These are phyloP conservation scores for Acanthamoeba healyi DNA, from an alignment of 208 protist species.

Conservation along the genomic window DNA sequence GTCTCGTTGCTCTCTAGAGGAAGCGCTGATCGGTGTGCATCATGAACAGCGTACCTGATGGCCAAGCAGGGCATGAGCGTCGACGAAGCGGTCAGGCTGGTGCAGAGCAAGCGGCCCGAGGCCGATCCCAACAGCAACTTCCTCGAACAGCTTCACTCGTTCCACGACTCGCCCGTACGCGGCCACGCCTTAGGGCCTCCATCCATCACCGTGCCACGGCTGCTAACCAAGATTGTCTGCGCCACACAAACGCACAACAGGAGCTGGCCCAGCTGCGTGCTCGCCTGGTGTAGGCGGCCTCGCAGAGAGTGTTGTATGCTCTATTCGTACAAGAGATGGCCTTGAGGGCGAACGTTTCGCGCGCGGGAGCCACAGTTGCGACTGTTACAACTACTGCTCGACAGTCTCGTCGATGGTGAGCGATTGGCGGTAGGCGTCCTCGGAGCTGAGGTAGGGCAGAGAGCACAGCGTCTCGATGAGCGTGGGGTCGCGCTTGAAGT, in stretches of 20 bases:
- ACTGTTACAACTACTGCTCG: not conserved
- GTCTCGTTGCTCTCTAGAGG: not conserved
- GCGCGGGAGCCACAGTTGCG: too few species aligned
- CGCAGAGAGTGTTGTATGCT: too few species aligned
- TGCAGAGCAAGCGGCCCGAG: not conserved
- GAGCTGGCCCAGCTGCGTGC: not conserved
- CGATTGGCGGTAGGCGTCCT: not conserved
- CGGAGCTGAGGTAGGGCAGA: conserved; percentile 19
- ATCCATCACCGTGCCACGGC: too few species aligned
- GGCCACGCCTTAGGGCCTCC: not conserved
- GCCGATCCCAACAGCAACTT: conserved; percentile 28
- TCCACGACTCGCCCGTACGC: not conserved
- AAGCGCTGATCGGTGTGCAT: too few species aligned
- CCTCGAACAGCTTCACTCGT: not conserved
- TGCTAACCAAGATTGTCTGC: too few species aligned
- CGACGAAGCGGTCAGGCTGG: not conserved
- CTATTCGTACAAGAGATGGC: too few species aligned
- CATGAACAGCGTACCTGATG: conserved; percentile 53
- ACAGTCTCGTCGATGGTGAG: not conserved
- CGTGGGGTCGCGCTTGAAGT: not conserved
- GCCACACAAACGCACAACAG: too few species aligned
- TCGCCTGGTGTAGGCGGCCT: not conserved
- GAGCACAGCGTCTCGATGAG: conserved; percentile 6
- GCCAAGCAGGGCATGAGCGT: not conserved
- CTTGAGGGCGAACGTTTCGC: too few species aligned